Conservation (phyloP, 2,329 filamentous ascomycete genomes). For the Claviceps sorghi region DNA sequence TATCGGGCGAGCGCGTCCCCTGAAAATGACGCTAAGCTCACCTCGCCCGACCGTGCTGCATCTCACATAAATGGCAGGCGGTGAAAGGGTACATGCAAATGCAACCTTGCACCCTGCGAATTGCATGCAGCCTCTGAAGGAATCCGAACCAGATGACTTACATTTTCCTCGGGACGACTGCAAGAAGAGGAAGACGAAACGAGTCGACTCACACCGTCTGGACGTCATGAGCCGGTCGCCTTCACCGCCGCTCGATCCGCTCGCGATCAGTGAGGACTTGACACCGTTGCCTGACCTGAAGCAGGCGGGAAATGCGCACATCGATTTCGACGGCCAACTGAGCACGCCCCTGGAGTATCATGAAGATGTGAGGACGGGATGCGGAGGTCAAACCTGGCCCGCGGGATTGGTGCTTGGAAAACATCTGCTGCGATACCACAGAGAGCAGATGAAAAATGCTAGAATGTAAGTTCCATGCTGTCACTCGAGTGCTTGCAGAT, state of each 20-base stretch:
- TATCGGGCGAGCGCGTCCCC: no score
- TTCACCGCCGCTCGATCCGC: conserved; percentile 35
- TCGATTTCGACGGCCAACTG: conserved; percentile 62
- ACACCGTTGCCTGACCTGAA: conserved; percentile 48
- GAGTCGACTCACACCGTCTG: not conserved
- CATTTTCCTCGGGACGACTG: not conserved
- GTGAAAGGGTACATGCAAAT: not conserved
- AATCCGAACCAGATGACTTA: not conserved
- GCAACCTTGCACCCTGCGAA: not conserved
- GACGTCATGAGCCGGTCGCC: conserved; percentile 19
- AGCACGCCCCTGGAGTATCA: conserved; percentile 56
- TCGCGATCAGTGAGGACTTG: conserved; percentile 38
- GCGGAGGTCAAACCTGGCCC: conserved; percentile 88
- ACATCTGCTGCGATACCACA: conserved; percentile 68
- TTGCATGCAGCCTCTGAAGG: not conserved
- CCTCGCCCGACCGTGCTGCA: not conserved
- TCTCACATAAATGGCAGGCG: not conserved
- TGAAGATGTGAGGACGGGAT: conserved; percentile 76
- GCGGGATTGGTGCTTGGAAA: conserved; percentile 78
- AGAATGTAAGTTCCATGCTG: conserved; percentile 48
- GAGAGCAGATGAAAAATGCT: conserved; percentile 45
- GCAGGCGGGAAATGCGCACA: conserved; percentile 32
- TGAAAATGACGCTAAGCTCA: not conserved
- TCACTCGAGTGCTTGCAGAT: no score
- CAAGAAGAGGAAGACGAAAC: not conserved